Evolutionary conservation across 345 rosid genomes (phyloP).

Genomic region (Camelina laxa): DNA sequence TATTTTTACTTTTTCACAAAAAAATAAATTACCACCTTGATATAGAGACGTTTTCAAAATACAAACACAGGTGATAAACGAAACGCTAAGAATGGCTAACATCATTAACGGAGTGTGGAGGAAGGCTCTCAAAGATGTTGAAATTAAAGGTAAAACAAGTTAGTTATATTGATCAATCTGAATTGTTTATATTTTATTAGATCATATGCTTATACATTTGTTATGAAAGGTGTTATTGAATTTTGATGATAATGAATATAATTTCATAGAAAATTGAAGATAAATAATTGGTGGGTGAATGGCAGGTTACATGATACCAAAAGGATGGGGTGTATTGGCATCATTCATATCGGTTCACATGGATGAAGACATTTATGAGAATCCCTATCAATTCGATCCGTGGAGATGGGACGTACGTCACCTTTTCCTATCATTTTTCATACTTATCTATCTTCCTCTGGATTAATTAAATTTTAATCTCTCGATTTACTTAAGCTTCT

Average conservation of each 20-base stretch:
- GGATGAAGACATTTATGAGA: slow-evolving; percentile 76
- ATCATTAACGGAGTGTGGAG: slow-evolving; percentile 96
- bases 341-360: slow-evolving; percentile 90
- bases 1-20: neutral
- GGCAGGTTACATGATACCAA: slow-evolving; percentile 83
- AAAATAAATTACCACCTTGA: neutral
- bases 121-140: slow-evolving; percentile 81
- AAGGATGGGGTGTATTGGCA: slow-evolving; percentile 94
- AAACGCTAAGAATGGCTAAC: slow-evolving; percentile 87
- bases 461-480: neutral
- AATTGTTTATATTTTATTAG: neutral
- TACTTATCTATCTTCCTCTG: neutral
- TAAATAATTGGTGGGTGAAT: slow-evolving; percentile 29
- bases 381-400: slow-evolving; percentile 83
- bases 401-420: slow-evolving; percentile 95
- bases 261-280: neutral
- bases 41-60: neutral
- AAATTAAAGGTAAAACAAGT: slow-evolving; percentile 65
- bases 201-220: neutral
- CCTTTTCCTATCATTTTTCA: neutral
- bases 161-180: no score
- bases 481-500: neutral
- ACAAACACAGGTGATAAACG: slow-evolving; percentile 77
- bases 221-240: neutral
- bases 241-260: neutral